Evolutionary conservation across 169 alveolate genomes (phyloP).

Genomic region (Eimeria sp.): DNA sequence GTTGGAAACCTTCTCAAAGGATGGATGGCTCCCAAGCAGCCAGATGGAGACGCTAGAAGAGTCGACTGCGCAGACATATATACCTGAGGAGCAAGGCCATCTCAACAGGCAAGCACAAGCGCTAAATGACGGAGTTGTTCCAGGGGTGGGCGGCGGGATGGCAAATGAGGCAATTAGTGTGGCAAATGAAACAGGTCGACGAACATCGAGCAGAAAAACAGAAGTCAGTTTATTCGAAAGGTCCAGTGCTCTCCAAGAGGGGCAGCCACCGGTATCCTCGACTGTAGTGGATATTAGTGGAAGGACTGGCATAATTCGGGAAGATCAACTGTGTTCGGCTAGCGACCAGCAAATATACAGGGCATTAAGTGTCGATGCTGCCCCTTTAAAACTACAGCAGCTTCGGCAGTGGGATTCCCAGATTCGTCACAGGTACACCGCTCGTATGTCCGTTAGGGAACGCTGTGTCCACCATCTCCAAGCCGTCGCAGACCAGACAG

Average conservation of each 20-base stretch:
- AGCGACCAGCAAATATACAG: background rate
- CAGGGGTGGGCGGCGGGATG: background rate
- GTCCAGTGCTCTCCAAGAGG: background rate
- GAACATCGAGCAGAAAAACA: background rate
- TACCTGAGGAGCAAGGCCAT: conserved; percentile 38
- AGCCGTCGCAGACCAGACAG: conserved; percentile 3
- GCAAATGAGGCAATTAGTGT: background rate
- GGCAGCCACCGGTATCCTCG: background rate
- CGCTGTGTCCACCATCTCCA: conserved; percentile 29
- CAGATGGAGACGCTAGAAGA: conserved; percentile 43
- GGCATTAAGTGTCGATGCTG: conserved; percentile 68
- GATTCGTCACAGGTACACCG: conserved; percentile 30
- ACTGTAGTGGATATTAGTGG: background rate
- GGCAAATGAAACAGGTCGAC: background rate
- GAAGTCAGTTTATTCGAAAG: background rate
- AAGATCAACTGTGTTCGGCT: background rate
- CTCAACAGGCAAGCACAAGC: background rate
- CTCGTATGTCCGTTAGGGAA: background rate
- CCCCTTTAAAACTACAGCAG: conserved; percentile 48
- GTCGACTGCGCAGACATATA: conserved; percentile 45
- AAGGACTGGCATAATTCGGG: background rate
- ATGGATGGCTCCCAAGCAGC: conserved; percentile 57
- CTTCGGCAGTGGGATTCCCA: conserved; percentile 41
- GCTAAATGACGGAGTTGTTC: background rate
- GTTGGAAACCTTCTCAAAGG: background rate